These are phyloP conservation scores for Hypoxylon sp. DNA, from an alignment of 2,329 filamentous ascomycete genomes.

Conservation along the genomic window DNA sequence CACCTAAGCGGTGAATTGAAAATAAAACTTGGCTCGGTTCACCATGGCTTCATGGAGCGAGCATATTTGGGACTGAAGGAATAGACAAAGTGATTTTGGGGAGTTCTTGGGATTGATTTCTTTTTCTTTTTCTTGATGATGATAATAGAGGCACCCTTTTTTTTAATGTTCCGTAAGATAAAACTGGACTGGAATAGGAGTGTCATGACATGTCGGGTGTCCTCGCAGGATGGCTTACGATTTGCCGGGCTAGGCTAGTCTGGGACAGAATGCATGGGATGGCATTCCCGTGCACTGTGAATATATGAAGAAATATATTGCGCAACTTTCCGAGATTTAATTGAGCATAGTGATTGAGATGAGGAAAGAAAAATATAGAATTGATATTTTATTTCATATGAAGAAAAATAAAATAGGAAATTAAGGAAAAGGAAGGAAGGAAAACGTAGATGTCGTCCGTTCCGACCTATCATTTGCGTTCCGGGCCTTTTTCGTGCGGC, in stretches of 20 bases:
- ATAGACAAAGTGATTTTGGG: conserved; percentile 27
- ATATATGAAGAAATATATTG: conserved; percentile 14
- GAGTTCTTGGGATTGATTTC: conserved; percentile 28
- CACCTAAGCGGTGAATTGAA: conserved; percentile 64
- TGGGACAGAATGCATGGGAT: conserved; percentile 11
- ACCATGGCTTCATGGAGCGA: conserved; percentile 13
- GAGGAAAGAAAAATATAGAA: neutral
- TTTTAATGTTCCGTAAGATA: conserved; percentile 1
- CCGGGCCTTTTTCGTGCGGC: conserved; percentile 45
- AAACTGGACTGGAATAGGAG: conserved; percentile 2
- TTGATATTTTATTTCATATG: neutral
- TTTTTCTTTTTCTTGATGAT: conserved; percentile 2
- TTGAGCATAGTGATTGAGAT: neutral
- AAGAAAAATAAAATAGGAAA: conserved; percentile 6
- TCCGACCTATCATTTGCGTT: conserved; percentile 21
- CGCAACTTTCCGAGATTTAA: neutral
- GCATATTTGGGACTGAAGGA: conserved; percentile 11
- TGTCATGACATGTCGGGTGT: conserved; percentile 22
- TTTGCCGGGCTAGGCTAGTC: conserved; percentile 7
- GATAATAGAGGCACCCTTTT: conserved; percentile 22
- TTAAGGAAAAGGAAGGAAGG: conserved; percentile 5
- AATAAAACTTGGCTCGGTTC: neutral
- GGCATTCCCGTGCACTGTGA: conserved; percentile 11
- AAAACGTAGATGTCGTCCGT: conserved; percentile 15
- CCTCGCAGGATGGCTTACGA: conserved; percentile 23